A percentile compares a stretch with the other conserved stretches of the same genome.
phyloP scores from a whole-genome alignment of 371 early-diverging fungal species.

The Apophysomyces trapeziformis region DNA sequence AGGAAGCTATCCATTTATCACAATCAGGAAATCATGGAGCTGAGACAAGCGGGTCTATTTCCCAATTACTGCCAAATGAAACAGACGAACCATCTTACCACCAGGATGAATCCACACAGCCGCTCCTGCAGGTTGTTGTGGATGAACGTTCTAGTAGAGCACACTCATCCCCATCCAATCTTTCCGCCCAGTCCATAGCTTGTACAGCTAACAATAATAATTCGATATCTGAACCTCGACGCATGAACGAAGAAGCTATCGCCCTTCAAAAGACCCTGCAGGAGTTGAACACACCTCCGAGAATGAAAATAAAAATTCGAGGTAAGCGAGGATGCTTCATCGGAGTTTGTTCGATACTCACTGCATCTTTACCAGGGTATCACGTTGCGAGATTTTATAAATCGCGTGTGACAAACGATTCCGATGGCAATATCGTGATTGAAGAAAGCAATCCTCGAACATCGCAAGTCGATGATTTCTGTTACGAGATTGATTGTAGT shows the following conservation, averaged over 20 bases:
- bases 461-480: background rate
- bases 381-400: background rate
- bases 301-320: conserved; percentile 37
- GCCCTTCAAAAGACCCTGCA: conserved; percentile 46
- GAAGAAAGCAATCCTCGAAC: background rate
- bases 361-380: background rate
- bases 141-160: background rate
- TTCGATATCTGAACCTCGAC: conserved; percentile 31
- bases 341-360: background rate
- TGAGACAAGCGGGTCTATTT: background rate
- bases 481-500: background rate
- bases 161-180: background rate
- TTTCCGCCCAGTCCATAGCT: background rate
- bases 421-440: background rate
- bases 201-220: background rate
- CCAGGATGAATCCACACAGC: background rate
- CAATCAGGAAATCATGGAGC: background rate
- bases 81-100: background rate
- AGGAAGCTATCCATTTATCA: background rate
- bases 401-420: background rate
- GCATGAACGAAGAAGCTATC: conserved; percentile 48
- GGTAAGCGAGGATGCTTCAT: conserved; percentile 23
- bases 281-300: conserved; percentile 44
- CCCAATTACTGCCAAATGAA: background rate
- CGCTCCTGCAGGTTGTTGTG: background rate